Evolutionary conservation across 2,329 filamentous ascomycete species (phyloP), one percentile per base, ranked within the genome.

Genomic region (Ophiostoma pallidulum): DNA sequence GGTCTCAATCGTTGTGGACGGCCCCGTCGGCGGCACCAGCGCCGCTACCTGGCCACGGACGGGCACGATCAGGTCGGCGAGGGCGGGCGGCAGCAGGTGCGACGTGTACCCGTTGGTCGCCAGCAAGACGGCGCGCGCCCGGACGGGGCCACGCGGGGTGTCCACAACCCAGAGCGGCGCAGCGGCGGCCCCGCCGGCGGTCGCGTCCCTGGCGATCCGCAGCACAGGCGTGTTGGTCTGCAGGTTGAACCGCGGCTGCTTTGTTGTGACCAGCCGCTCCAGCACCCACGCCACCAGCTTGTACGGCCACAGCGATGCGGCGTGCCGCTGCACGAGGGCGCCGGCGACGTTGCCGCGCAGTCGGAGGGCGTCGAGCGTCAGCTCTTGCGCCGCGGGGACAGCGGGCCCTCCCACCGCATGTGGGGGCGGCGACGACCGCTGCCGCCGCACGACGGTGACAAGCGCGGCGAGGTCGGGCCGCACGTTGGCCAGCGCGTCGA

Each of bases 91-190:
- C 2, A 91, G 66, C 4, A 95, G 71, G 51, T 81, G 74, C 1
- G 86, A 86, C 0, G 87, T 90, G 63, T 94, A 94, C 4, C 72
- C 90, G 59, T 95, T 95, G 1, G 84, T 91, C 4, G 86, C 84
- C 14, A 94, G 73, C 16, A 95, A 72, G 18, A 94, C 77, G 29
- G 76, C 72, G 12, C 68, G 66, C 1, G 87, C 72, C 0, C 61
- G 61, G 47, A 94, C 73, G 36, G 65, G 68, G n/a, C 88, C 89
- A 19, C 87, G 78, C 0, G 71, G 64, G 0, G 88, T 94, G 40
- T 79, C 68, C 0, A 88, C 66, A 0, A 71, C 69, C 78, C 84
- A 90, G 3, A 59, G 16, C 40, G 28, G 8, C 1, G 41, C 18
- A 9, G 31, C 59, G 9, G 49, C 47, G 36, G 48, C 54, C 35